Evolutionary conservation across 352 stramenopile species (phyloP), one percentile per base, ranked within the genome.

Genomic region (Globisporangium cylindrosporum): DNA sequence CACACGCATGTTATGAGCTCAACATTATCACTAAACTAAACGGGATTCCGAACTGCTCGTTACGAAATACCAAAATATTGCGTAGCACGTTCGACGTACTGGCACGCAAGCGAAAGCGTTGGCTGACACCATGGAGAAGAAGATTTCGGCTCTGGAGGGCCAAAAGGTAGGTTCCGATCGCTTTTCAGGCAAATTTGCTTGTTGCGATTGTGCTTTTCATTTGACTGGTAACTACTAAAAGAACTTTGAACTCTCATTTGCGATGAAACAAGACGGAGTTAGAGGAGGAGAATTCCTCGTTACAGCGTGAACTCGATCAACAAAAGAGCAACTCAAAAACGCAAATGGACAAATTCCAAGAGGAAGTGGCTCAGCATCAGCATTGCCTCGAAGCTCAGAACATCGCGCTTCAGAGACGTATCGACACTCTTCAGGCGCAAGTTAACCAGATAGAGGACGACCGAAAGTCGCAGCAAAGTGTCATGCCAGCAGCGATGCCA

Each of bases 351-450:
- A 60, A 34, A 15, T 27, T 68, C 22, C 66, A 68, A 14, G 57
- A 73, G 9, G 57, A 75, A 15, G 51, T 70, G 9, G 46, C 67
- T 43, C 64, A 75, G 22, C 46, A 65, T 20, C 62, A 66, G 4
- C 62, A 75, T 14, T 57, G 65, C 34, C 10, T 66, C 9, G 69
- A 81, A 20, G 41, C 66, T 3, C 59, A 76, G 46, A 67, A 49
- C 7, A n/a, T 4, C 8, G 34, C 66, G 29, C 71, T 90, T 20
- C 70, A 80, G 36, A 60, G 70, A 15, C 71, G 70, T 29, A 22
- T 86, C 4, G 59, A 75, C 3, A 65, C 22, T 29, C 56, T 89
- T 14, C 68, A 89, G 38, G 41, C 20, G 20, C 57, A 78, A 59
- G 7, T 81, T 7, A 24, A 34, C 24, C 56, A 64, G 63, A n/a